Evolutionary conservation across 257 asterid species (phyloP), one percentile per base, ranked within the genome.

Genomic region (Leptodermis oblonga): DNA sequence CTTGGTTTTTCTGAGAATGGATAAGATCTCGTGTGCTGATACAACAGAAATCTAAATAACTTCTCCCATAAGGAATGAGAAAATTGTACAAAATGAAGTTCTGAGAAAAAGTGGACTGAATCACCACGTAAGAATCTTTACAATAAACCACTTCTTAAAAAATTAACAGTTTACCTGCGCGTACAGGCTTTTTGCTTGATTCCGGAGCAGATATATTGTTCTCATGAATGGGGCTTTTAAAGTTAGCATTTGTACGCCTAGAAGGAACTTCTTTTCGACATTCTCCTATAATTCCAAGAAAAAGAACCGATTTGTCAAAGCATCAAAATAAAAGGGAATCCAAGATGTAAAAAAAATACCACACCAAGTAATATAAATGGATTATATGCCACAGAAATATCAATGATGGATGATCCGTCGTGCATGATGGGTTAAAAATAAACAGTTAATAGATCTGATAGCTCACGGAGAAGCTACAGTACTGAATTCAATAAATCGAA

Each of bases 11-110:
- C 77, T 84, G 74, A 92, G 88, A 65, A 80, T 72, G 75, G 91
- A 90, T 75, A 90, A 73, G 85, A 92, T 92, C 72, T 88, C 97
- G 70, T 73, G 70, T 55, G 89, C 98, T 92, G 95, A 51, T 80
- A 75, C 28, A 73, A 70, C 28, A 66, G 25, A 73, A 70, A 74
- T 56, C 54, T 31, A 11, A 79, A 69, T 63, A 62, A 68, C 68
- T 7, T 14, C 55, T 13, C 39, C 15, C 18, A 37, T 22, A 68
- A 23, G 22, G 36, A 34, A 68, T 37, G 53, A 69, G 37, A 28
- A 30, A 33, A 36, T 26, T 65, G 48, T 51, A 56, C 8, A 55
- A 62, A 28, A 17, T 52, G 46, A 54, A 12, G n/a, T n/a, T n/a
- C n/a, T n/a, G 51, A 60, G 12, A 2, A 25, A 55, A 54, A n/a